These are phyloP conservation scores for Lizonia empirigonia DNA, from an alignment of 2,329 filamentous ascomycete species.

Conservation along the genomic window DNA sequence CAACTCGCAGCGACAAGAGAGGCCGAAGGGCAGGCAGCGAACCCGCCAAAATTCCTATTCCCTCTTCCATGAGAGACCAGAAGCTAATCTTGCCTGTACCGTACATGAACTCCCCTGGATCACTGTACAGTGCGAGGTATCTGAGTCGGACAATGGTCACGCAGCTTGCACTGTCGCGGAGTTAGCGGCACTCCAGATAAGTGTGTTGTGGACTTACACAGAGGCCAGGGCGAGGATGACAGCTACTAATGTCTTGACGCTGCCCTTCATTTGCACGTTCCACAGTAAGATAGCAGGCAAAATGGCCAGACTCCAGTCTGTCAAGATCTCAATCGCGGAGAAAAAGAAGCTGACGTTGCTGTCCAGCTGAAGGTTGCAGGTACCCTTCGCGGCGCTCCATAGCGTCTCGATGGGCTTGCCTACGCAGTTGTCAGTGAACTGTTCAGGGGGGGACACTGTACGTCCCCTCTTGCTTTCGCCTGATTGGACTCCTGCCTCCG, in stretches of 20 bases:
- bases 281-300: constrained; percentile 28
- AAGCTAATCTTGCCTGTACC: constrained; percentile 51
- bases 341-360: constrained; percentile 30
- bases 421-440: constrained; percentile 3
- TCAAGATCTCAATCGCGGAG: constrained; percentile 28
- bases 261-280: constrained; percentile 41
- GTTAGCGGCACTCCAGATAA: constrained; percentile 1
- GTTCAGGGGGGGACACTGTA: no score
- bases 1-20: constrained; percentile 40
- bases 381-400: constrained; percentile 29
- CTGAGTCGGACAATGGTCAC: constrained; percentile 51
- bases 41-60: constrained; percentile 54
- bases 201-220: constrained; percentile 40
- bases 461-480: not conserved
- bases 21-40: constrained; percentile 54
- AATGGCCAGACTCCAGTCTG: constrained; percentile 28
- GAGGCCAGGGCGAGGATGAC: constrained; percentile 50
- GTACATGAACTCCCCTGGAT: constrained; percentile 51
- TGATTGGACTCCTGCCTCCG: constrained; percentile 4
- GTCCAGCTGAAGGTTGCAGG: constrained; percentile 27
- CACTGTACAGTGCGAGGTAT: constrained; percentile 50
- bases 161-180: constrained; percentile 42
- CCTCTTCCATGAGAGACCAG: constrained; percentile 55
- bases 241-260: constrained; percentile 49
- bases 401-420: constrained; percentile 28